Evolutionary conservation across 2,329 filamentous ascomycete species (phyloP), one percentile per base, ranked within the genome.

Genomic region (Aspergillus amoenus): DNA sequence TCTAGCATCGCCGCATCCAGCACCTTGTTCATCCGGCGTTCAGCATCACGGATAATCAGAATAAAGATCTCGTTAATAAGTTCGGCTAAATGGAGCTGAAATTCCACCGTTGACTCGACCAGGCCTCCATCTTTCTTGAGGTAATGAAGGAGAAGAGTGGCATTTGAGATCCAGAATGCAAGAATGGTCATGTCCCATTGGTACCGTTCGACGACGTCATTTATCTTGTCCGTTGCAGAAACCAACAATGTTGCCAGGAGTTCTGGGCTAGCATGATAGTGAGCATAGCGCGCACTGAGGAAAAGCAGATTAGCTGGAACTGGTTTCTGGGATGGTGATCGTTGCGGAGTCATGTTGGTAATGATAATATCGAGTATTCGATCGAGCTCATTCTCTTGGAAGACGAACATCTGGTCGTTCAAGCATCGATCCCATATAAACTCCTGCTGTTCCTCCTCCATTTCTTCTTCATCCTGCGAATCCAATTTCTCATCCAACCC

Each of bases 151-250:
- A 99, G 79, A 40, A 99, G 78, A 0, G 94, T 99, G 8, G 91
- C 92, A 73, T 99, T 99, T 1, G 94, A 97, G 68, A 97, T 92
- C 94, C 94, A 99, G 71, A 99, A 99, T 2, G 94, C 94, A 39
- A 99, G 80, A 64, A 99, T 96, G 0, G 94, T 99, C 94, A 99
- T 99, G 71, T 99, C 94, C 94, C 94, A 97, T 71, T 99, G 94
- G 69, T 93, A 88, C 60, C 85, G 85, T 74, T 97, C 94, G n/a
- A 99, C 92, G 30, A 97, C 91, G 48, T 92, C 88, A 70, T 97
- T 97, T 67, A 99, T 97, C 75, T 93, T 94, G 69, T 96, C 91
- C 84, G 96, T 96, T 39, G 94, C 91, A 37, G 89, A 88, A 24
- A 90, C 82, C 15, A 99, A 84, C 24, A 97, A 83, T 43, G 89